These are phyloP conservation scores for Umbelopsis vinacea DNA, from an alignment of 192 early-diverging fungal species.

Conservation along the genomic window DNA sequence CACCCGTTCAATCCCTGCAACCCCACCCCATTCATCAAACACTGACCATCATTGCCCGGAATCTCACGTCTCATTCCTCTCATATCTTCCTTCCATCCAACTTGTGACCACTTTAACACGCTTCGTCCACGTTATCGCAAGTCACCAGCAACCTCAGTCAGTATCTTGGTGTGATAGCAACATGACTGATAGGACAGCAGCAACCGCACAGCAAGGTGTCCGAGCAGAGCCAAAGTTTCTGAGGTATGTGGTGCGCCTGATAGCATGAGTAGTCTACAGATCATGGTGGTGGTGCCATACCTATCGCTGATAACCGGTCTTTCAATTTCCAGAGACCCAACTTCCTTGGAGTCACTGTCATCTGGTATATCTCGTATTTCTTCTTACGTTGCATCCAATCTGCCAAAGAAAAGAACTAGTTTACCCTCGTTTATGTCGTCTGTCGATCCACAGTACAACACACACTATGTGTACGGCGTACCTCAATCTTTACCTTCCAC, in stretches of 20 bases:
- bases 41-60: neutral
- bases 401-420: slow-evolving; percentile 45
- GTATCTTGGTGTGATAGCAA: slow-evolving; percentile 6
- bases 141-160: neutral
- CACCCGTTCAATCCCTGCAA: neutral
- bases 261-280: neutral
- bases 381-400: slow-evolving; percentile 64
- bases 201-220: slow-evolving; percentile 35
- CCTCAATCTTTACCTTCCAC: neutral
- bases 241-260: slow-evolving; percentile 38
- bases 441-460: slow-evolving; percentile 26
- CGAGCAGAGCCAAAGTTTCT: slow-evolving; percentile 55
- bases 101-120: slow-evolving; percentile 11
- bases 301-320: neutral
- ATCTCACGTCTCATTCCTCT: neutral
- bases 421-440: slow-evolving; percentile 23
- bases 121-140: slow-evolving; percentile 16
- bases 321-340: slow-evolving; percentile 55
- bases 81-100: neutral
- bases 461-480: slow-evolving; percentile 15
- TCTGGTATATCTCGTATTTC: slow-evolving; percentile 66
- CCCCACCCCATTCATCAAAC: neutral
- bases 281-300: neutral
- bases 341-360: slow-evolving; percentile 62
- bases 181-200: slow-evolving; percentile 3